Conservation (phyloP, 352 stramenopile species). For the Phytophthora sp. region DNA sequence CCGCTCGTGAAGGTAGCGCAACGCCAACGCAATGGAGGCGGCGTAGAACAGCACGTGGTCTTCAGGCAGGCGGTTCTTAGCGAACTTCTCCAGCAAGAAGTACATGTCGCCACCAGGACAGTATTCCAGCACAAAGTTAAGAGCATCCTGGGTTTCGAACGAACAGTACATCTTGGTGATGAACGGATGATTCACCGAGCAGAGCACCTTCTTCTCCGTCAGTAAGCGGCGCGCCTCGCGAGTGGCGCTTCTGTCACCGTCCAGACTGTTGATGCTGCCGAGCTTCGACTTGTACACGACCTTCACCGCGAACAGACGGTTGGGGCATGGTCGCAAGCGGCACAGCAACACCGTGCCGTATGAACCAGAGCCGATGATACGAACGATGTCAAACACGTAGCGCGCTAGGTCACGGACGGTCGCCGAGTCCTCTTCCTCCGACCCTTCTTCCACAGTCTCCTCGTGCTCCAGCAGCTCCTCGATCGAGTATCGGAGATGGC, state of each 20-base stretch:
- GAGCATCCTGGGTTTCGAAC: constrained; percentile 90
- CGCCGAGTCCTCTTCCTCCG: constrained; percentile 25
- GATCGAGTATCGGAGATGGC: constrained; percentile 31
- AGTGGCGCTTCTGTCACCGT: constrained; percentile 37
- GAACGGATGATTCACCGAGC: constrained; percentile 95
- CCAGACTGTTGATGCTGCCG: constrained; percentile 29
- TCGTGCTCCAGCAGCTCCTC: constrained; percentile 40
- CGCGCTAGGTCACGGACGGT: constrained; percentile 28
- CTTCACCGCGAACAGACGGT: constrained; percentile 73
- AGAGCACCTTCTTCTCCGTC: constrained; percentile 98
- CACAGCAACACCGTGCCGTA: constrained; percentile 80
- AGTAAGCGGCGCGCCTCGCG: constrained; percentile 82
- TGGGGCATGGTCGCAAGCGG: constrained; percentile 46
- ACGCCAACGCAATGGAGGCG: constrained; percentile 95
- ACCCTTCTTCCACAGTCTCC: constrained; percentile 30
- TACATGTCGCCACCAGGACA: constrained; percentile 97
- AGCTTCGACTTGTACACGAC: constrained; percentile 82
- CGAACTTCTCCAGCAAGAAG: constrained; percentile 90
- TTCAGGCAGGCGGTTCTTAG: constrained; percentile 94
- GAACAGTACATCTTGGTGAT: constrained; percentile 97
- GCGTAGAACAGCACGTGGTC: constrained; percentile 95
- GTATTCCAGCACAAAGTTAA: constrained; percentile 99
- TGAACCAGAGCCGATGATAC: constrained; percentile 77
- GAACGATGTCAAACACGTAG: constrained; percentile 72
- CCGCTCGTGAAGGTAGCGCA: constrained; percentile 87